Conservation (phyloP, 768 basidiomycete genomes). For the Boletus barrowsii region DNA sequence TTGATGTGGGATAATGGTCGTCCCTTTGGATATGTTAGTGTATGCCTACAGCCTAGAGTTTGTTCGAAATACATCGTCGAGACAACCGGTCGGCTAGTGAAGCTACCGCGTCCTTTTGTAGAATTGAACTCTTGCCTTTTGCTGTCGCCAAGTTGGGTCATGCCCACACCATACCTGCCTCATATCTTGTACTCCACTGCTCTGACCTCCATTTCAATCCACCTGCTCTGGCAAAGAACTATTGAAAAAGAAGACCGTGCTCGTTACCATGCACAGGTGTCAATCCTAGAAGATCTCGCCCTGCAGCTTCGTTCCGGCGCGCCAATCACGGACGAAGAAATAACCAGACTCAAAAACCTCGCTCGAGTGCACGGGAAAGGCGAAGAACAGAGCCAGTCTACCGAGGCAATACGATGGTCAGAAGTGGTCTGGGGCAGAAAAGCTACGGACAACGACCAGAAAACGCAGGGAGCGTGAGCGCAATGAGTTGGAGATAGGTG, state of each 20-base stretch:
- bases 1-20: conserved; percentile 2
- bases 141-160: not conserved
- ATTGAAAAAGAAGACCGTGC: conserved; percentile 50
- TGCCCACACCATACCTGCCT: conserved; percentile 48
- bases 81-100: not conserved
- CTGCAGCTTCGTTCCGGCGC: conserved; percentile 49
- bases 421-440: conserved; percentile 49
- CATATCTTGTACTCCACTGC: conserved; percentile 65
- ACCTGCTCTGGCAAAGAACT: conserved; percentile 56
- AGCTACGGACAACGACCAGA: conserved; percentile 2
- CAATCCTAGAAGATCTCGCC: conserved; percentile 60
- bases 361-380: conserved; percentile 37
- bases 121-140: not conserved
- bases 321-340: conserved; percentile 46
- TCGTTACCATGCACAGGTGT: conserved; percentile 53
- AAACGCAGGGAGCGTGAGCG: not conserved
- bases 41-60: not conserved
- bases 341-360: conserved; percentile 53
- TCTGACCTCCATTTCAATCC: conserved; percentile 64
- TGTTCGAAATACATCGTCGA: not conserved
- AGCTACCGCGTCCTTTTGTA: no score
- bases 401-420: conserved; percentile 41
- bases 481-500: conserved; percentile 39
- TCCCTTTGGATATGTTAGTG: not conserved
- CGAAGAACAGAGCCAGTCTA: conserved; percentile 10